Evolutionary conservation across 169 alveolate genomes (phyloP).

Genomic region (Cystoisospora suis): DNA sequence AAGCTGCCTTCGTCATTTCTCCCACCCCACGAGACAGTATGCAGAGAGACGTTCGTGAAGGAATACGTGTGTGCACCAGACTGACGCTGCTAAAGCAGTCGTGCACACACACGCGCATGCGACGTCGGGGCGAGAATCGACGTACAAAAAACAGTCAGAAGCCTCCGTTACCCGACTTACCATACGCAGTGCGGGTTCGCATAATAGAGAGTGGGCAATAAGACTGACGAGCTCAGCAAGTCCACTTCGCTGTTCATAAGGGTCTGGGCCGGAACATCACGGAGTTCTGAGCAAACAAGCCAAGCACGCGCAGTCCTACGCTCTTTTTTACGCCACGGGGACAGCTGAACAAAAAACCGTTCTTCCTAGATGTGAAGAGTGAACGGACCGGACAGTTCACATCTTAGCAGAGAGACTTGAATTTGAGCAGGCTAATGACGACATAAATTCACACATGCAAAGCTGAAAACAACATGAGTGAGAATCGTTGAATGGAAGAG

Average conservation of each 20-base stretch:
- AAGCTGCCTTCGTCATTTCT: neutral
- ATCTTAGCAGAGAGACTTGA: no score
- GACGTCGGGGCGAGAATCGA: no score
- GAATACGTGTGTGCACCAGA: neutral
- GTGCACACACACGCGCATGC: neutral
- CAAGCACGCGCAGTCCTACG: neutral
- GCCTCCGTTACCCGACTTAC: neutral
- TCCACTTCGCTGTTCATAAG: neutral
- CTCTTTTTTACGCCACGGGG: neutral
- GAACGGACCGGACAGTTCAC: no score
- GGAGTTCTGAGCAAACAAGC: neutral
- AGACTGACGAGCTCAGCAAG: neutral
- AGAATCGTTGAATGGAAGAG: no score
- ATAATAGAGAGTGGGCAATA: neutral
- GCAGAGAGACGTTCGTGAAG: neutral
- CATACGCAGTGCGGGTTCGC: neutral
- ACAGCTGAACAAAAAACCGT: neutral
- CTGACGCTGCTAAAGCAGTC: neutral
- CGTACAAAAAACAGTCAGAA: no score
- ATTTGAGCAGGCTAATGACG: no score
- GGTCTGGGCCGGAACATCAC: neutral
- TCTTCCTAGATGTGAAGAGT: neutral
- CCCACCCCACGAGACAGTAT: neutral
- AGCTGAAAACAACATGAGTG: no score
- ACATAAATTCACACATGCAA: no score